phyloP scores from a whole-genome alignment of 208 protist genomes.

The Trichomonas gallinae region DNA sequence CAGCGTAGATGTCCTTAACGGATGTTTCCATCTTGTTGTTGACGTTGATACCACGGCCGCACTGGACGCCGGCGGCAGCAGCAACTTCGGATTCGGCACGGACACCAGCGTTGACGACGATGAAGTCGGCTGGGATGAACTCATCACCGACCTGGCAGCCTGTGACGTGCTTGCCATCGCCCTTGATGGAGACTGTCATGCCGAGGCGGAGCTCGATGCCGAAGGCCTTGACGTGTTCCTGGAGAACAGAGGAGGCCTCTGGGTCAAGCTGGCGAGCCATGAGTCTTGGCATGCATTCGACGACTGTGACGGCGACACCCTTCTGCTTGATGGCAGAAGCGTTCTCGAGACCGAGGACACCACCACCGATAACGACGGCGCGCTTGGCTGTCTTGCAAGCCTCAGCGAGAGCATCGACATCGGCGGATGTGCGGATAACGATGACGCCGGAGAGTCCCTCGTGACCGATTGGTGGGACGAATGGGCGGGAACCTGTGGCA shows the following conservation, averaged over 20 bases:
- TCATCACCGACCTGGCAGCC: neutral
- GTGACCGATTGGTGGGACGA: neutral
- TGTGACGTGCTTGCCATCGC: neutral
- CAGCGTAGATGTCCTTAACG: neutral
- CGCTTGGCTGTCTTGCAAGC: neutral
- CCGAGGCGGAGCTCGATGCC: neutral
- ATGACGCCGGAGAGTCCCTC: neutral
- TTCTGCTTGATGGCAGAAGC: neutral
- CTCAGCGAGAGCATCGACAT: neutral
- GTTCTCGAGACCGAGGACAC: slow-evolving; percentile 13
- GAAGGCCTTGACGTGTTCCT: neutral
- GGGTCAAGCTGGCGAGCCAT: neutral
- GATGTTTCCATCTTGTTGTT: slow-evolving; percentile 4
- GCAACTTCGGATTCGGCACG: neutral
- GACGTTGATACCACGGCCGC: neutral
- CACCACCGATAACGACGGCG: neutral
- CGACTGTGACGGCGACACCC: neutral
- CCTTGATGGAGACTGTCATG: neutral
- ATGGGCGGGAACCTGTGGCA: neutral
- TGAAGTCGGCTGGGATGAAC: neutral
- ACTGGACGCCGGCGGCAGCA: neutral
- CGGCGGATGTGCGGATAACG: neutral
- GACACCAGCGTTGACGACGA: neutral
- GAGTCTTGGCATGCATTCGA: neutral
- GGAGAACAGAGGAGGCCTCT: neutral